phyloP scores from a whole-genome alignment of 108 stramenopile species.

The Nitzschia putrida region DNA sequence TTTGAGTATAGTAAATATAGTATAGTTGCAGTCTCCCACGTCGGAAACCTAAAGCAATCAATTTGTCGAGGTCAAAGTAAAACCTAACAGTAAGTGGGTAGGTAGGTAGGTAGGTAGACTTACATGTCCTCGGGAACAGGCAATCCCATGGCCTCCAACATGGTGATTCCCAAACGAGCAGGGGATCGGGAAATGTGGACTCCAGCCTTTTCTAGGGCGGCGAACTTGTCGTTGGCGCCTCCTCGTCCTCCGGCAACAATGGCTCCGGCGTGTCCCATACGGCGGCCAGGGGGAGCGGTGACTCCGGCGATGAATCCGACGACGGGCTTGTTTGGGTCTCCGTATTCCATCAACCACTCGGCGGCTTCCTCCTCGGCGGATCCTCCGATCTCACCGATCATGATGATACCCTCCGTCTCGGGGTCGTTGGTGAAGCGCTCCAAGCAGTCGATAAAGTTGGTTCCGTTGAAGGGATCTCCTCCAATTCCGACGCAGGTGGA shows the following conservation, averaged over 20 bases:
- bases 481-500: conserved; percentile 98
- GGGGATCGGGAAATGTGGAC: conserved; percentile 92
- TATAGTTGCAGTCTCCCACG: too few species aligned
- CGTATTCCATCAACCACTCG: conserved; percentile 94
- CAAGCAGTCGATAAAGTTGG: conserved; percentile 98
- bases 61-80: too few species aligned
- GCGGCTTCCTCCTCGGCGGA: conserved; percentile 97
- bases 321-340: conserved; percentile 98
- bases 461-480: conserved; percentile 99
- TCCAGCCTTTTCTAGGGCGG: conserved; percentile 91
- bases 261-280: conserved; percentile 99
- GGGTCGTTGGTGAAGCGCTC: conserved; percentile 98
- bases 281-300: conserved; percentile 98
- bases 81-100: too few species aligned
- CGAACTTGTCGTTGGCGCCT: conserved; percentile 94
- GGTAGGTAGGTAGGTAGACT: background rate
- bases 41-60: too few species aligned
- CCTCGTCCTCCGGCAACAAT: conserved; percentile 98
- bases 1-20: too few species aligned
- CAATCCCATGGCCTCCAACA: conserved; percentile 93
- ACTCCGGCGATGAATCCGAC: conserved; percentile 99
- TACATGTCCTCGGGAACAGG: conserved; percentile 9
- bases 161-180: conserved; percentile 92
- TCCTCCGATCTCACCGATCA: conserved; percentile 99
- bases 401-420: conserved; percentile 96